Evolutionary conservation across 306 rosid species (phyloP).

Genomic region (Malus sylvestris): DNA sequence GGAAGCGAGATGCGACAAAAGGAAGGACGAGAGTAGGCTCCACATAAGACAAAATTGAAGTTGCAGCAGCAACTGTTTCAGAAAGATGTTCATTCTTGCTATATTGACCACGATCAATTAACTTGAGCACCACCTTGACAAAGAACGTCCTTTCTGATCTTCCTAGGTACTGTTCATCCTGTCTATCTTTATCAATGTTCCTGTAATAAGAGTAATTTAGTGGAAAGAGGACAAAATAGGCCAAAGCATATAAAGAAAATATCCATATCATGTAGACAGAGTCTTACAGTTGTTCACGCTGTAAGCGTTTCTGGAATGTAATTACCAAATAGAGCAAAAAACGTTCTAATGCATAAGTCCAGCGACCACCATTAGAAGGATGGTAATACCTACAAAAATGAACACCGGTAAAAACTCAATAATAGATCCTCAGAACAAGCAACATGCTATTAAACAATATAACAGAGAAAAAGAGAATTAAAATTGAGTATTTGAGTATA

Average conservation of each 20-base stretch:
- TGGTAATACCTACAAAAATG: constrained; percentile 74
- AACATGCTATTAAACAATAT: neutral
- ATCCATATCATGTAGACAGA: constrained; percentile 10
- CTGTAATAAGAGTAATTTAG: constrained; percentile 44
- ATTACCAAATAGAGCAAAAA: constrained; percentile 76
- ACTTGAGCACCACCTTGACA: constrained; percentile 74
- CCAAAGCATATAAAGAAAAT: constrained; percentile 11
- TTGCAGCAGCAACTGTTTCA: constrained; percentile 91
- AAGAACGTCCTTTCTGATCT: constrained; percentile 71
- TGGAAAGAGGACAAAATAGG: constrained; percentile 25
- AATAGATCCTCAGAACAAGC: constrained; percentile 4
- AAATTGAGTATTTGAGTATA: constrained; percentile 32
- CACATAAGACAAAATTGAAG: constrained; percentile 88
- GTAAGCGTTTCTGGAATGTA: constrained; percentile 87
- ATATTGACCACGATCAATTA: constrained; percentile 96
- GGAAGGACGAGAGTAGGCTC: constrained; percentile 91
- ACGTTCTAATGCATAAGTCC: constrained; percentile 87
- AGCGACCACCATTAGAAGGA: constrained; percentile 98
- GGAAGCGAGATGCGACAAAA: constrained; percentile 94
- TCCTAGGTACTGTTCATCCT: constrained; percentile 53
- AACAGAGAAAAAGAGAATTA: constrained; percentile 15
- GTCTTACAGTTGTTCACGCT: constrained; percentile 74
- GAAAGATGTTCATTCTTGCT: constrained; percentile 98
- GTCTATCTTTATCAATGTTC: constrained; percentile 34
- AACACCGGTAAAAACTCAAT: constrained; percentile 5